phyloP scores from a whole-genome alignment of 306 rosid species.

The Boehmeria nivea region DNA sequence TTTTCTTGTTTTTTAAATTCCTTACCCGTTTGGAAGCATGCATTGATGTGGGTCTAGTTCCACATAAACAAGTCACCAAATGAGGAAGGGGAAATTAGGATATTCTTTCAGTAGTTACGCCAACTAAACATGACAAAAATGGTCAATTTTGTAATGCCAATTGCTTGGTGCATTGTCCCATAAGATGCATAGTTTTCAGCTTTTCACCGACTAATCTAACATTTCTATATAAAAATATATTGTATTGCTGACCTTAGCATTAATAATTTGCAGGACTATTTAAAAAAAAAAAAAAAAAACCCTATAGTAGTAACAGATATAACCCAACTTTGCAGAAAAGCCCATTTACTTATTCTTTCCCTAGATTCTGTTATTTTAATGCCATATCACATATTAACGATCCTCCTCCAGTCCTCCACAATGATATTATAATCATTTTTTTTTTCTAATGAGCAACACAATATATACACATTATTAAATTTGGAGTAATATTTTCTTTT shows the following conservation, averaged over 20 bases:
- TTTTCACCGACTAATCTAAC: not conserved
- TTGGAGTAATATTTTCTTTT: too few relatives aligned
- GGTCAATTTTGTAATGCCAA: not conserved
- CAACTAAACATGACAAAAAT: not conserved
- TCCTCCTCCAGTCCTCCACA: too few relatives aligned
- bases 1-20: too few relatives aligned
- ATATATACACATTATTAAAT: not conserved
- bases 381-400: too few relatives aligned
- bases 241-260: not conserved
- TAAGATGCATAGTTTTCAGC: conserved; percentile 3
- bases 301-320: too few relatives aligned
- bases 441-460: too few relatives aligned
- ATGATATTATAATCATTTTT: too few relatives aligned
- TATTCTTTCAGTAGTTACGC: not conserved
- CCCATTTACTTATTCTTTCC: not conserved
- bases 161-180: conserved; percentile 4
- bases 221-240: not conserved
- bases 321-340: not conserved
- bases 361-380: not conserved
- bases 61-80: too few relatives aligned
- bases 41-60: too few relatives aligned
- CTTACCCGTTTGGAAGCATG: too few relatives aligned
- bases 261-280: not conserved
- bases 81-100: not conserved
- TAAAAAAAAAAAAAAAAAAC: not conserved